Base-by-base conservation (phyloP, 805 yeast genomes). In the Candida ascalaphidarum region DNA sequence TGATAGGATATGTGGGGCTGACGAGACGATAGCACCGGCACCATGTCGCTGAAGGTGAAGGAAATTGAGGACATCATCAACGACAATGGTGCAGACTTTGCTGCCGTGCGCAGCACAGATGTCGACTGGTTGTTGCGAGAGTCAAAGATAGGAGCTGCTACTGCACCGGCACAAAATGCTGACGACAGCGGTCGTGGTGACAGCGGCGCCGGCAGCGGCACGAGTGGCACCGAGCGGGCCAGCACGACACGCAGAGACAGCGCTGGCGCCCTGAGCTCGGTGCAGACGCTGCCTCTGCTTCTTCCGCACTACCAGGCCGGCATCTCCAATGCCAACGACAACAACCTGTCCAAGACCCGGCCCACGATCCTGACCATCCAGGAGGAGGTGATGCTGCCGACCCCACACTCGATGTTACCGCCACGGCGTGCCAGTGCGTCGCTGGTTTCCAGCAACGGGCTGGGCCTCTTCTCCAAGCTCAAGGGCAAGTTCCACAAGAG, bases 91-190 rank as follows among this genome's bases (percentile, higher is more conserved):
- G 29, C 29, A 23, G 28, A 27, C 3, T 26, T 35, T 9, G 30
- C 33, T 25, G 68, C 63, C 4, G 58, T 66, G 18, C 48, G 55
- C 18, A 58, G 55, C 29, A 50, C 51, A 14, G 74, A 70, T 33
- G 63, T 71, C 14, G 71, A 68, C 40, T 71, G 77, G 77, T 59
- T 71, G 32, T 50, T 71, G 13, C 50, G 74, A 33, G 67, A 59
- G 34, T 33, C 57, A 15, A 38, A 41, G 21, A 37, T 41, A 26
- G 7, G 11, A 25, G 13, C 33, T n/a, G n/a, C n/a, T n/a, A n/a
- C n/a, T n/a, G n/a, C n/a, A n/a, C n/a, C n/a, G n/a, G n/a, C n/a
- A n/a, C n/a, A n/a, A n/a, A n/a, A n/a, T n/a, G n/a, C n/a, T n/a
- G n/a, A n/a, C n/a, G n/a, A n/a, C n/a, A n/a, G n/a, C n/a, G n/a